Conservation (phyloP, 805 yeast species). For the Starmerella sirachaensis region DNA sequence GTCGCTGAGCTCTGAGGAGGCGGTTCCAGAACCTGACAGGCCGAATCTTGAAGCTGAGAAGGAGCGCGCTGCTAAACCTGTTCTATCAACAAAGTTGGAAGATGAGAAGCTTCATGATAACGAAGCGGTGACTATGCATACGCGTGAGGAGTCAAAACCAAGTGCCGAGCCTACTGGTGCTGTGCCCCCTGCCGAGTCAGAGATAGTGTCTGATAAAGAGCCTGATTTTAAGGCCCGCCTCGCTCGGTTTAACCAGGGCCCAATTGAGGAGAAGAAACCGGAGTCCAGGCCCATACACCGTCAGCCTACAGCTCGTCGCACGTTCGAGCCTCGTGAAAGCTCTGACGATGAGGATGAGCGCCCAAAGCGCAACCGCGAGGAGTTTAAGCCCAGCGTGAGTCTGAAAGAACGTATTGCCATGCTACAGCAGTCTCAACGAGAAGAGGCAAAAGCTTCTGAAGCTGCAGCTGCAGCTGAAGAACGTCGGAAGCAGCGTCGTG, state of each 20-base stretch:
- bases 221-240: conserved; percentile 36
- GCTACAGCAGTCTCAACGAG: conserved; percentile 71
- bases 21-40: too few relatives aligned
- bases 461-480: conserved; percentile 29
- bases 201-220: conserved; percentile 7
- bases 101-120: too few relatives aligned
- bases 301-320: conserved; percentile 6
- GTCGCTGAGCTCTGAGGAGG: too few relatives aligned
- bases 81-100: too few relatives aligned
- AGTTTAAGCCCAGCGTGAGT: conserved; percentile 60
- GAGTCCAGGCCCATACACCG: conserved; percentile 22
- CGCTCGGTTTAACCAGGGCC: conserved; percentile 38
- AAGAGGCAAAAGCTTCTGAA: conserved; percentile 54
- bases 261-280: conserved; percentile 17
- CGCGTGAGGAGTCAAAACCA: neutral
- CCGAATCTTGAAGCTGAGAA: too few relatives aligned
- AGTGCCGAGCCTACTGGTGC: conserved; percentile 3
- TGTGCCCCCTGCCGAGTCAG: neutral
- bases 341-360: conserved; percentile 10
- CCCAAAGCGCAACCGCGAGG: conserved; percentile 28
- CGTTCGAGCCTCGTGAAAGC: conserved; percentile 12
- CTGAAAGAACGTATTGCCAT: conserved; percentile 77
- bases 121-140: too few relatives aligned
- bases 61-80: too few relatives aligned
- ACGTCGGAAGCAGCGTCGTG: conserved; percentile 34